Evolutionary conservation across 176 grass and related monocot species (phyloP), one percentile per base, ranked within the genome.

Genomic region (Paspalum notatum): DNA sequence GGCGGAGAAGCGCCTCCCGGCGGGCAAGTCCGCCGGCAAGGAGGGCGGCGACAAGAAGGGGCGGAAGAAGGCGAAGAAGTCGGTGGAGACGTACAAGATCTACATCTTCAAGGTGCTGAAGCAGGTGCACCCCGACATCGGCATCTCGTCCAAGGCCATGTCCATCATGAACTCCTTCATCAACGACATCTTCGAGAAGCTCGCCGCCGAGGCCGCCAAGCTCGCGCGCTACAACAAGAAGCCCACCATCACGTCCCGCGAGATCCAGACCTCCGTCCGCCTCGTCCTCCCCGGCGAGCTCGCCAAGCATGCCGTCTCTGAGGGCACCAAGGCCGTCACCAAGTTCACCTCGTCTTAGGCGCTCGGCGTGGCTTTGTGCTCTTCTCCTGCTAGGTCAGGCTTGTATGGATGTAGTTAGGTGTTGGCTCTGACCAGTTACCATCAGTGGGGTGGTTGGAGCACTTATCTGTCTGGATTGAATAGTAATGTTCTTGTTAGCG

Each of bases 21-120:
- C 56, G 8, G 42, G 58, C 3, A 83, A 64, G 32, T 38, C 69
- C 0, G 15, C 67, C 3, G 48, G 68, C 45, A 91, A 91, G 84
- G 89, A 91, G 55, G 76, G 80, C 21, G 80, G 75, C 69, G 74
- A 80, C 8, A 84, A 87, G 84, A 86, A 75, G 24, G 80, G 61
- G 1, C 62, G 9, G 54, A 90, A 90, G 84, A 90, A 90, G 84
- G 80, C 80, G 2, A 83, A 83, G 75, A 90, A 90, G 80, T 80
- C 68, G 37, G 75, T 87, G 5, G 91, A 94, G 81, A 92, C 94
- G 0, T 97, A 97, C 85, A 97, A 97, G 85, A 97, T 92, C 85
- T 97, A 97, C 85, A 97, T 94, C 80, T 97, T 85, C 76, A 97
- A 94, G 82, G 91, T 88, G 71, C 85, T 97, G 1, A 97, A 97